Base-by-base conservation (phyloP, 805 yeast species). In the Starmera pachycereana region DNA sequence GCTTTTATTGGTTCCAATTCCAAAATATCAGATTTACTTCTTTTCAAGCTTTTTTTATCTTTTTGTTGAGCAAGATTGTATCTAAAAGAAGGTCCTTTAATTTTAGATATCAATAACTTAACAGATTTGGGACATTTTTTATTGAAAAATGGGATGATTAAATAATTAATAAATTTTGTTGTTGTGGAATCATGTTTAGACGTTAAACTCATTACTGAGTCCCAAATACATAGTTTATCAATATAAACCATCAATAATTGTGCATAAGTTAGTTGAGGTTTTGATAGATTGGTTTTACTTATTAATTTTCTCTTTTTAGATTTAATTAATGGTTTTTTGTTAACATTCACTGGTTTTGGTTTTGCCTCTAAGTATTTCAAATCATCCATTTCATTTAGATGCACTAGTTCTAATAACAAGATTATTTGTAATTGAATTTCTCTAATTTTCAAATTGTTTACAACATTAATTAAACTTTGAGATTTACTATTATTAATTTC, bases 401-500 rank as follows among this genome's bases (percentile, higher is more conserved):
- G 45, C 3, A 76, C 52, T 4, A 73, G 40, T 46, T 77, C 82
- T 33, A 76, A 47, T 3, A 72, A 44, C 1, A 74, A 44, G 2
- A 77, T 47, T 0, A 74, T 58, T 49, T 77, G 82, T 29, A 77
- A 50, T 44, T 75, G 79, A 1, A 78, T 71, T 45, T 76, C 82
- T 30, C 81, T 57, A 3, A 71, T 60, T 45, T 75, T 76, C 42
- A 76, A 57, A 32, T 67, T 64, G 32, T 60, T 52, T 3, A 63
- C 50, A 1, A 70, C 43, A 12, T 57, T 62, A 1, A 49, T 49
- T 1, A 60, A 33, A 22, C 50, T 52, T n/a, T 43, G 41, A 22
- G 49, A 50, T 41, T 54, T 40, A 16, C 44, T 19, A 11, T 52
- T 49, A 13, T 49, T 44, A 10, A 56, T 43, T 19, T 50, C 52